Evolutionary conservation across 306 rosid genomes (phyloP).

Genomic region (Castanospermum australe): DNA sequence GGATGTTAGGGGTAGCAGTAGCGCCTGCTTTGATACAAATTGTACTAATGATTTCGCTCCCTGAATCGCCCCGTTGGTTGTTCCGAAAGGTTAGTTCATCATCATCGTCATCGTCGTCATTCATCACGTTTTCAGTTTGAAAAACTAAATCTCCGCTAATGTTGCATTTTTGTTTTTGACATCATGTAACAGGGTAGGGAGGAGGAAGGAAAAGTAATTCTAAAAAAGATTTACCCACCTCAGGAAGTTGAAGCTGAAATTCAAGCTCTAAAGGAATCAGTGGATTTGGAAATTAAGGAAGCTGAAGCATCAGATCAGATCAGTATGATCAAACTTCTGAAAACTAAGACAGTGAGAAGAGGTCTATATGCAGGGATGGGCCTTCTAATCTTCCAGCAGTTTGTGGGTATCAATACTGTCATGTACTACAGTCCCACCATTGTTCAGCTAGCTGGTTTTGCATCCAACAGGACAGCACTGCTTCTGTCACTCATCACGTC

Average conservation of each 20-base stretch:
- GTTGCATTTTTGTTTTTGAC: background rate
- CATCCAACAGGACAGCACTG: slow-evolving; percentile 54
- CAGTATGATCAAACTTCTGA: slow-evolving; percentile 29
- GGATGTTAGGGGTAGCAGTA: slow-evolving; percentile 78
- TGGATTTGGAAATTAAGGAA: slow-evolving; percentile 34
- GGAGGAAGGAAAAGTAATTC: slow-evolving; percentile 45
- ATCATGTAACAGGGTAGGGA: slow-evolving; percentile 43
- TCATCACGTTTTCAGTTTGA: background rate
- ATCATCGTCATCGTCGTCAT: background rate
- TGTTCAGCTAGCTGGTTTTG: slow-evolving; percentile 54
- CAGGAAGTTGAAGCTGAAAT: slow-evolving; percentile 47
- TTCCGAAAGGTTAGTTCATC: slow-evolving; percentile 50
- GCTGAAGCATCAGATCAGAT: slow-evolving; percentile 31
- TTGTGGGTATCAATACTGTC: slow-evolving; percentile 66
- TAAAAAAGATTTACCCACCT: slow-evolving; percentile 37
- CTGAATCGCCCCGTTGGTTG: slow-evolving; percentile 78
- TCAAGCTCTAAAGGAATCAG: slow-evolving; percentile 46
- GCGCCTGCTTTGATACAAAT: slow-evolving; percentile 57
- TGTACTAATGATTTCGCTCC: slow-evolving; percentile 52
- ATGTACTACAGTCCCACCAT: slow-evolving; percentile 72
- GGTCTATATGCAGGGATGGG: slow-evolving; percentile 58
- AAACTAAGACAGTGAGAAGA: slow-evolving; percentile 51
- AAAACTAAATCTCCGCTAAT: background rate
- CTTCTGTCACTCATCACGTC: slow-evolving; percentile 57
- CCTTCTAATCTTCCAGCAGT: slow-evolving; percentile 62